These are phyloP conservation scores for Aspergillus carlsbadensis DNA, from an alignment of 495 filamentous ascomycete species.

Conservation along the genomic window DNA sequence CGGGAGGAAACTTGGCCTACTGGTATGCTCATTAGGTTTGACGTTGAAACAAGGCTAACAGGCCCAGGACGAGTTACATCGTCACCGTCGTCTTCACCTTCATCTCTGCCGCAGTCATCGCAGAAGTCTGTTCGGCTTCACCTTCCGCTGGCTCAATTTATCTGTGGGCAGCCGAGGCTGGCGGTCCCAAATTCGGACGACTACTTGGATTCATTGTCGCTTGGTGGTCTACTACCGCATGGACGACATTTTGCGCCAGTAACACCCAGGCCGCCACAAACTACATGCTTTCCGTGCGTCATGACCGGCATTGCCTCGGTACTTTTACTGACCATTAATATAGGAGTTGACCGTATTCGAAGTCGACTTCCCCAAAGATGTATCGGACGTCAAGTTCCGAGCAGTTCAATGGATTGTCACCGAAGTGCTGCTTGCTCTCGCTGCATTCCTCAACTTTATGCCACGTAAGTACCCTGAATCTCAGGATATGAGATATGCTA, in stretches of 20 bases:
- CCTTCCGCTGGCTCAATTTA: constrained; percentile 58
- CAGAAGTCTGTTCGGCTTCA: constrained; percentile 56
- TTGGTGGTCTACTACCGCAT: constrained; percentile 61
- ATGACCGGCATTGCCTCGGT: background rate
- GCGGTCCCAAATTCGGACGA: constrained; percentile 51
- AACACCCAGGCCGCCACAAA: constrained; percentile 55
- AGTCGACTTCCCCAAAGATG: constrained; percentile 47
- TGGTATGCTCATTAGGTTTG: constrained; percentile 31
- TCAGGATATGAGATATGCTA: too few species aligned
- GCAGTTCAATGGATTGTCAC: constrained; percentile 57
- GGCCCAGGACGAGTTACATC: constrained; percentile 51
- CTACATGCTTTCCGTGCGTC: constrained; percentile 52
- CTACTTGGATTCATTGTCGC: constrained; percentile 56
- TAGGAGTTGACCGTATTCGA: constrained; percentile 55
- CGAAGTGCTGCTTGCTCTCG: constrained; percentile 47
- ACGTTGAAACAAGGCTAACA: background rate
- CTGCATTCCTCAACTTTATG: constrained; percentile 44
- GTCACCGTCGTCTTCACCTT: constrained; percentile 56
- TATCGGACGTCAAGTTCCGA: constrained; percentile 49
- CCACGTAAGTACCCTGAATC: constrained; percentile 32
- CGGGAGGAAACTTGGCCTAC: constrained; percentile 55
- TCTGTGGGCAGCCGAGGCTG: constrained; percentile 56
- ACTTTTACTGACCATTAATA: background rate
- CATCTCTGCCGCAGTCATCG: constrained; percentile 57
- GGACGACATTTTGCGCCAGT: constrained; percentile 57